Evolutionary conservation across 768 basidiomycete species (phyloP).

Genomic region (Paxillus ammoniavirescens): DNA sequence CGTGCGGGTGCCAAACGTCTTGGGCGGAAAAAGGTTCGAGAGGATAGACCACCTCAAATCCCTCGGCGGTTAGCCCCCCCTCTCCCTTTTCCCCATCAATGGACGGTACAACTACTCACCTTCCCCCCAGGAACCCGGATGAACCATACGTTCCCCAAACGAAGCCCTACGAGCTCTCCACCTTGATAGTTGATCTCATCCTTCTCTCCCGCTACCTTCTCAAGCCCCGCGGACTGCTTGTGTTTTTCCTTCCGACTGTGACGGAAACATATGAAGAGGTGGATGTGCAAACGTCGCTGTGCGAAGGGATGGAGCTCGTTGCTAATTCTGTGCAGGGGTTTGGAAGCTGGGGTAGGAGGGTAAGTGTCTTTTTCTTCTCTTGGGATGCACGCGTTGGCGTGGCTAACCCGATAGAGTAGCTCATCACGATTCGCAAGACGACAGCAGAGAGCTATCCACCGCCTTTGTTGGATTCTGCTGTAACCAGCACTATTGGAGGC

Average conservation of each 20-base stretch:
- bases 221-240: conserved; percentile 82
- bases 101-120: neutral
- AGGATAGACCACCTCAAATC: conserved; percentile 28
- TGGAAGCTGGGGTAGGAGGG: conserved; percentile 91
- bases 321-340: conserved; percentile 92
- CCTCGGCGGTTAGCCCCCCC: conserved; percentile 44
- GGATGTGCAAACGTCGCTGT: conserved; percentile 76
- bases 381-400: neutral
- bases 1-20: conserved; percentile 84
- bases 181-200: conserved; percentile 79
- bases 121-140: conserved; percentile 36
- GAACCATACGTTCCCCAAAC: conserved; percentile 86
- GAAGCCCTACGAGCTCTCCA: conserved; percentile 88
- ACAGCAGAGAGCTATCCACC: conserved; percentile 43
- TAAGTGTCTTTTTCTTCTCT: conserved; percentile 37
- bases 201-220: conserved; percentile 79
- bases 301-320: conserved; percentile 84
- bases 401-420: conserved; percentile 41
- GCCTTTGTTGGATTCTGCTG: conserved; percentile 49
- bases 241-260: conserved; percentile 94
- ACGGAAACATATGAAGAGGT: conserved; percentile 88
- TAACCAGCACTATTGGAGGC: conserved; percentile 4
- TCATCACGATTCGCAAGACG: conserved; percentile 87
- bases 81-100: neutral
- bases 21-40: conserved; percentile 57